phyloP scores from a whole-genome alignment of 306 rosid species.

The Sindora glabra region DNA sequence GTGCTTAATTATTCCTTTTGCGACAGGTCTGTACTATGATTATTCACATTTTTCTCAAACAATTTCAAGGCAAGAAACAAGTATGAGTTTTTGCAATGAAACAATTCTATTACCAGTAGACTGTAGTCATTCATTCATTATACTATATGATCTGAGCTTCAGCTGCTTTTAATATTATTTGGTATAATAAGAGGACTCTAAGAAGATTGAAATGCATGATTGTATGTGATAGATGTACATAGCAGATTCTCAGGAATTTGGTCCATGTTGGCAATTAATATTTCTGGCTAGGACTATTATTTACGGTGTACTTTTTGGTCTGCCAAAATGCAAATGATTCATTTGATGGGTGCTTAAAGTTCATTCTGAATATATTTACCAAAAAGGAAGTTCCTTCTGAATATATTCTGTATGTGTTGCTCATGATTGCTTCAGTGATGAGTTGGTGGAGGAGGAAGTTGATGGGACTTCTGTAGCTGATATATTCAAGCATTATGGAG shows the following conservation, averaged over 20 bases:
- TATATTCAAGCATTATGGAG: conserved; percentile 14
- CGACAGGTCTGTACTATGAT: conserved; percentile 40
- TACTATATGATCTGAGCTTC: conserved; percentile 8
- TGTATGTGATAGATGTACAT: conserved; percentile 9
- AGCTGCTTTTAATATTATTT: not conserved
- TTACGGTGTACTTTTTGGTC: not conserved
- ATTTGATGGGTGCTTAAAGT: too few relatives aligned
- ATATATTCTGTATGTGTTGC: conserved; percentile 11
- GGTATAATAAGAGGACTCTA: not conserved
- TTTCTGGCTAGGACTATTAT: too few relatives aligned
- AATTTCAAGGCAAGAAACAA: not conserved
- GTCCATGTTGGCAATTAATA: not conserved
- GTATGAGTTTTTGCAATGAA: not conserved
- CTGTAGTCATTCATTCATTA: not conserved
- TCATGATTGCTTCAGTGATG: conserved; percentile 24
- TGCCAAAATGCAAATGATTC: not conserved
- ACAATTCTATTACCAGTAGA: not conserved
- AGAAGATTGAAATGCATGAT: not conserved
- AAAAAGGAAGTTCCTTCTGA: too few relatives aligned
- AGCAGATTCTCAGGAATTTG: not conserved
- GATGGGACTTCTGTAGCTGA: conserved; percentile 13
- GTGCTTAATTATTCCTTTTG: conserved; percentile 57
- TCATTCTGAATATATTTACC: too few relatives aligned
- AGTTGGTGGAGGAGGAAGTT: not conserved
- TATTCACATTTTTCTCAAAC: not conserved